These are phyloP conservation scores for Microdochium paspali DNA, from an alignment of 2,329 filamentous ascomycete species.

Conservation along the genomic window DNA sequence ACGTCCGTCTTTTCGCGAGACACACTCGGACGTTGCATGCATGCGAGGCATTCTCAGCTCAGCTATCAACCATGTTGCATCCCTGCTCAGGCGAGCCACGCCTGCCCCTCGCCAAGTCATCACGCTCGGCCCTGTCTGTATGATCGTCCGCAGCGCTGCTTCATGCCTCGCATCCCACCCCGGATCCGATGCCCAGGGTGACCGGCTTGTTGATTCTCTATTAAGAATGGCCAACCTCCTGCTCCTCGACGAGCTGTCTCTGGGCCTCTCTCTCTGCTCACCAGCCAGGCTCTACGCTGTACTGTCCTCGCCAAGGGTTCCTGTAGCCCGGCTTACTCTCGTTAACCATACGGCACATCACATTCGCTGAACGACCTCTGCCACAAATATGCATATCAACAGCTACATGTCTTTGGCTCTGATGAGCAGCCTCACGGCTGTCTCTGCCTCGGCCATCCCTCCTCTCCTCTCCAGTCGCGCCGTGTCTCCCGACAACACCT, in stretches of 20 bases:
- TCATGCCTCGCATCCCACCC: neutral
- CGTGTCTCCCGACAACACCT: conserved; percentile 12
- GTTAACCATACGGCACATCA: conserved; percentile 1
- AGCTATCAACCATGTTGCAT: no score
- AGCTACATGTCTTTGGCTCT: conserved; percentile 6
- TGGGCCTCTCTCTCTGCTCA: neutral
- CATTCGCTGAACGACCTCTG: conserved; percentile 6
- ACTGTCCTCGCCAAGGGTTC: neutral
- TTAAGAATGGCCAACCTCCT: neutral
- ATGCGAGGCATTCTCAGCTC: neutral
- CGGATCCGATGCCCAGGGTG: neutral
- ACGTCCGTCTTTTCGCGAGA: neutral
- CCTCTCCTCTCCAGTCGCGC: conserved; percentile 3
- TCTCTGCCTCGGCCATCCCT: conserved; percentile 10
- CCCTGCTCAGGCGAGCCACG: neutral
- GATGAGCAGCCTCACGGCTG: conserved; percentile 7
- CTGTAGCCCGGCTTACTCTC: conserved; percentile 3
- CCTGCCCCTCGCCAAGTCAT: neutral
- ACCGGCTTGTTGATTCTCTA: neutral
- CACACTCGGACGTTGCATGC: neutral
- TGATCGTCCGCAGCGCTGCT: neutral
- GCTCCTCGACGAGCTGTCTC: neutral
- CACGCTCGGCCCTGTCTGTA: neutral
- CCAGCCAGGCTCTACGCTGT: neutral
- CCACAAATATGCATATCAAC: conserved; percentile 4